Base-by-base conservation (phyloP, 768 basidiomycete species). In the Holtermanniella nyarrowii region DNA sequence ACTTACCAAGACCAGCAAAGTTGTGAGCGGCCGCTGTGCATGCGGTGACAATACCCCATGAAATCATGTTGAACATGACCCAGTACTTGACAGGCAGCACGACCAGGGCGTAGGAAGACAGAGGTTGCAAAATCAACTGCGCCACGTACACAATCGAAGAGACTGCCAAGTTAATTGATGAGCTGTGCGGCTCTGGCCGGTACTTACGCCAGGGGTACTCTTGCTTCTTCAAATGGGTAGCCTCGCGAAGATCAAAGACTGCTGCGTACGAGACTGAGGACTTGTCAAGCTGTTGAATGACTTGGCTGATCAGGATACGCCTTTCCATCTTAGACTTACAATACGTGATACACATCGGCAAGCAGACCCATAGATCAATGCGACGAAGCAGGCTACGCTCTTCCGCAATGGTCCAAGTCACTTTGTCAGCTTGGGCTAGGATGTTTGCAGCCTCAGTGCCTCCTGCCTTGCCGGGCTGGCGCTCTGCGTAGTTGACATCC, bases 221-320 rank as follows among this genome's bases (percentile, higher is more conserved):
- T 2, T 67, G 59, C 1, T 76, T 76, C 21, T 56, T 47, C 13
- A 71, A 59, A 41, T 56, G 25, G 2, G 64, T 60, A 37, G 59
- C 60, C 13, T 64, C 48, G 11, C 71, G 70, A 31, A 77, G 70
- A 12, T 71, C 72, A 55, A 77, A 78, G 5, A 77, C 75, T 4
- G 77, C 75, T 0, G 77, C 73, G 54, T 77, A 79, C 11, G 76
- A 77, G 22, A 79, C 59, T 2, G 76, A 76, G 1, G 76, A 76
- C 73, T 78, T 63, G 51, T 63, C 62, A 16, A 63, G 46, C 48
- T 59, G 58, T 27, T 59, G 58, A 13, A 46, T 46, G n/a, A n/a
- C n/a, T n/a, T n/a, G n/a, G n/a, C n/a, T n/a, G n/a, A n/a, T n/a
- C n/a, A n/a, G n/a, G n/a, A n/a, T n/a, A n/a, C n/a, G n/a, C n/a